Evolutionary conservation across 768 basidiomycete genomes (phyloP), one percentile per base, ranked within the genome.

Genomic region (Auricularia sp.): DNA sequence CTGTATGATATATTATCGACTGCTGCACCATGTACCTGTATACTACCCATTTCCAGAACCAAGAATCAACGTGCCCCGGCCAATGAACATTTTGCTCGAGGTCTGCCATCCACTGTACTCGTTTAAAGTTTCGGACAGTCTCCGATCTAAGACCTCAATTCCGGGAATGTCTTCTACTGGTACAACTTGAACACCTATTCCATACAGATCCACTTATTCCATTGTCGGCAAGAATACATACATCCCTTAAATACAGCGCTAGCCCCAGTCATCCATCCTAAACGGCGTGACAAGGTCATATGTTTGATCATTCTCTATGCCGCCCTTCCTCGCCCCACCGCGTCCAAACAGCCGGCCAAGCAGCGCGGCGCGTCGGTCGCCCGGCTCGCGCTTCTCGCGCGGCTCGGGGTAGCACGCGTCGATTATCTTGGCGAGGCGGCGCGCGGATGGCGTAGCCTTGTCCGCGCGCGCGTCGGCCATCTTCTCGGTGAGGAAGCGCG

Each of bases 281-380:
- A 92, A 92, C 1, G 90, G 90, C 16, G 90, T 92, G 64, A 92
- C 88, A 10, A 91, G 80, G 51, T 90, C 87, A 66, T 87, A 92
- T 10, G 85, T 87, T 65, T 91, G 89, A 68, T 89, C 88, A 70
- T 92, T 92, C 54, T 59, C 81, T 79, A 60, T 82, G 79, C 3
- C 82, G 77, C 36, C 74, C 78, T 69, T 77, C 80, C 69, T 75
- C 81, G 80, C 51, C 84, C 82, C 72, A 83, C 84, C 68, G 88
- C 78, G 67, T 85, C 76, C 47, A 61, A 66, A 59, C 2, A 63
- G 43, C 21, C 67, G 51, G 23, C 58, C 61, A 14, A 65, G 18
- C 29, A 67, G 60, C 14, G 81, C 79, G 44, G 85, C 77, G 29
- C 80, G 77, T 61, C 62, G 68, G 63, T 74, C 76, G 60, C 79